phyloP scores from a whole-genome alignment of 176 grass and related monocot species.

The Hordeum marinum region DNA sequence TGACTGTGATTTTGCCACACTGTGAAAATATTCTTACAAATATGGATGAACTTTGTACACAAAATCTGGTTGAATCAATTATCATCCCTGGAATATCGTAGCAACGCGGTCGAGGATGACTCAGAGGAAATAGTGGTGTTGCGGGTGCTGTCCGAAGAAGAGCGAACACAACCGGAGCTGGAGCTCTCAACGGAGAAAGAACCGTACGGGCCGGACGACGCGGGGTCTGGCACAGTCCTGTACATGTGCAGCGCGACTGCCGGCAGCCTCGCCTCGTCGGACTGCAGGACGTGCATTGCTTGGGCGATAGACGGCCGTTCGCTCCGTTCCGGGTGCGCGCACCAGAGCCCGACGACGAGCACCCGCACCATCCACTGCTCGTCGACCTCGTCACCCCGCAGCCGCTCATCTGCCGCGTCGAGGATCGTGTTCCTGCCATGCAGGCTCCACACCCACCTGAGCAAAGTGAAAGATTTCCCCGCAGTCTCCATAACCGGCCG shows the following conservation, averaged over 20 bases:
- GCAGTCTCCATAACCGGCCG: not conserved
- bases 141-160: not conserved
- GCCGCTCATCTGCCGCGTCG: not conserved
- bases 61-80: no score
- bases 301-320: slow-evolving; percentile 15
- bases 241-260: not conserved
- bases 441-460: slow-evolving; percentile 27
- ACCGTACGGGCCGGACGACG: not conserved
- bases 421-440: not conserved
- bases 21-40: no score
- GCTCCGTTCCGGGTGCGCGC: slow-evolving; percentile 20
- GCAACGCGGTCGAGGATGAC: not conserved
- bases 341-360: not conserved
- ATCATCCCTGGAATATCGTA: not conserved
- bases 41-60: no score
- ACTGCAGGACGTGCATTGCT: not conserved
- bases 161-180: not conserved
- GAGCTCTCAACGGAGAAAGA: not conserved
- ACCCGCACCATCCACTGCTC: not conserved
- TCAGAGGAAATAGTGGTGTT: not conserved
- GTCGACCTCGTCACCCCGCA: not conserved
- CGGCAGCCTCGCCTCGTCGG: not conserved
- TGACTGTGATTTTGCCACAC: no score
- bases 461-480: not conserved
- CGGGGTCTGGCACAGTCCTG: not conserved